Evolutionary conservation across 139 green algal species (phyloP), one percentile per base, ranked within the genome.

Genomic region (Ettlia oleoabundans): DNA sequence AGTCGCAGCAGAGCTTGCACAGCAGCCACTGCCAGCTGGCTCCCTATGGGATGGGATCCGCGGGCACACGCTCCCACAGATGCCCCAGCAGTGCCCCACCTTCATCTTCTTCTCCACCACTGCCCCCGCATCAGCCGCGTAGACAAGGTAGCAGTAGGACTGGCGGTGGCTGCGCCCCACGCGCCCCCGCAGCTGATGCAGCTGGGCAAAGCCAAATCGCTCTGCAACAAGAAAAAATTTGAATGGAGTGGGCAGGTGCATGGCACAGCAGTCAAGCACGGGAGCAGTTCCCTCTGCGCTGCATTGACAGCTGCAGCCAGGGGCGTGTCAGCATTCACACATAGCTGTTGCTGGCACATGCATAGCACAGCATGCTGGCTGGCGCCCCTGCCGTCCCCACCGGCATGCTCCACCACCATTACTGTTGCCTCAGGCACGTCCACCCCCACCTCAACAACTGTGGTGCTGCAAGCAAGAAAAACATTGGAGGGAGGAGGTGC

Each of bases 121-220:
- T 24, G 43, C 38, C 28, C 58, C 63, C 24, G 38, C 32, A 24
- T 82, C 71, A 3, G 69, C 19, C 22, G 33, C 26, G 35, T 79
- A 75, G 26, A 89, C 37, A 18, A 94, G 69, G 40, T 88, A 82
- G 81, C 91, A 94, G 47, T n/a, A 37, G 41, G 83, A 74, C 52
- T 58, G 37, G 19, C 88, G 62, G 62, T 10, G 37, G 21, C 91
- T 87, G 42, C 95, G 85, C 3, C 94, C 94, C 55, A 98, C 95
- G 6, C 95, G 80, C 0, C 96, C 96, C 21, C 96, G 80, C 76
- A 99, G 90, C 91, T 98, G 96, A 84, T 99, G 96, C 85, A 99
- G 91, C 90, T 97, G 92, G 2, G 96, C 95, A 75, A 98, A 88
- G 37, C 96, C 96, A 87, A 97, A 97, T 18, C 93, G 87, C n/a